Base-by-base conservation (phyloP, 2,329 filamentous ascomycete genomes). In the Scedosporium minutisporum region DNA sequence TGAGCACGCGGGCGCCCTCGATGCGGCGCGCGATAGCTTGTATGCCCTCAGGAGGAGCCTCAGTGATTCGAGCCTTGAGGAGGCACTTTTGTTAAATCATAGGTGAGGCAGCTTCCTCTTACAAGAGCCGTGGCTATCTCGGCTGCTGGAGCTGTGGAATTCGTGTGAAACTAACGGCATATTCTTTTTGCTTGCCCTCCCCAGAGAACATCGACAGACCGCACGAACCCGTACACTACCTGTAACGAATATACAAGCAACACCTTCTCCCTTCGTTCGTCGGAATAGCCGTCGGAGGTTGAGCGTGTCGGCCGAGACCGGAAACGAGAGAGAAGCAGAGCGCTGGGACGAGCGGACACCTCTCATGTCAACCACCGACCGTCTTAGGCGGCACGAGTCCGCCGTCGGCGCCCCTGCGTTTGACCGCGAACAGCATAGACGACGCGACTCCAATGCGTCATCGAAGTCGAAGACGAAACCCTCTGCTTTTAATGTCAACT, bases 31-130 rank as follows among this genome's bases (percentile, higher is more conserved):
- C 63, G 71, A 77, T 64, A 76, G 74, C 57, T 80, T 85, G 71
- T 84, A 84, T 70, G 72, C 77, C 67, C 71, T 81, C 64, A 74
- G 77, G 60, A 71, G 78, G 6, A 91, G 89, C 71, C 71, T 87
- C 66, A 97, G 93, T 76, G 87, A 83, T 68, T 92, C 90, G 0
- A 97, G 93, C 73, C 78, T 97, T 66, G 93, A 92, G 73, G 88
- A 96, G 71, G 87, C 85, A 6, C 77, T 97, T 67, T 78, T 97
- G 12, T 27, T 55, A 18, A 93, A 97, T 74, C 93, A 97, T 74
- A 85, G 91, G 86, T 89, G 76, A 65, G 76, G 66, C 58, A 10
- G 10, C 33, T 14, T 18, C 27, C 33, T 42, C n/a, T 4, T 10
- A n/a, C n/a, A 51, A 10, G 14, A 27, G 12, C 18, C 4, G 14